These are phyloP conservation scores for Xerocomellus chrysenteron DNA, from an alignment of 768 basidiomycete species.

Conservation along the genomic window DNA sequence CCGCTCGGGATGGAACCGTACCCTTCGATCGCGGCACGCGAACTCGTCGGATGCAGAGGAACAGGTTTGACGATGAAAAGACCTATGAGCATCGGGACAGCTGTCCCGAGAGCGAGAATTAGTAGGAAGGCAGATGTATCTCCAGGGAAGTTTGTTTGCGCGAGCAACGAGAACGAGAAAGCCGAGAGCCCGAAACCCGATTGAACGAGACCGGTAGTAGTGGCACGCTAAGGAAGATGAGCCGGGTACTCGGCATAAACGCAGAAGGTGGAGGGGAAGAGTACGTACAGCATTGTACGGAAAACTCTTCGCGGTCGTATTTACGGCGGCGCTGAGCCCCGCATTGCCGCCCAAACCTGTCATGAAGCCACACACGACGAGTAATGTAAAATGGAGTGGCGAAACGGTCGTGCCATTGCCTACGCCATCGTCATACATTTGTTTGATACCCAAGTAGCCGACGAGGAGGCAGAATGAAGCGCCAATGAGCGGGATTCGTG, in stretches of 20 bases:
- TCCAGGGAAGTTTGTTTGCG: constrained; percentile 70
- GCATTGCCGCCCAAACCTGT: constrained; percentile 79
- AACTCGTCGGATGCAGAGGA: constrained; percentile 47
- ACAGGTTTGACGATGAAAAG: constrained; percentile 70
- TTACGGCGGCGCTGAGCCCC: constrained; percentile 68
- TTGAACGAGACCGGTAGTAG: constrained; percentile 72
- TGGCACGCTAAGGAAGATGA: constrained; percentile 54
- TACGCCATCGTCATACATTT: constrained; percentile 60
- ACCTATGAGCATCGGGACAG: constrained; percentile 78
- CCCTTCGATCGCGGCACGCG: constrained; percentile 2
- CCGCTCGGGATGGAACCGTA: constrained; percentile 20
- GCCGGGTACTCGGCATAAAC: not conserved
- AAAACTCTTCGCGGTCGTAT: constrained; percentile 82
- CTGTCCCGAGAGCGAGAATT: constrained; percentile 74
- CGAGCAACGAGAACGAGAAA: constrained; percentile 81
- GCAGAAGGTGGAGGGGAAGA: not conserved
- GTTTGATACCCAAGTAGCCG: constrained; percentile 75
- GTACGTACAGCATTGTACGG: constrained; percentile 62
- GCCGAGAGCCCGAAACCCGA: constrained; percentile 91
- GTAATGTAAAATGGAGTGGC: constrained; percentile 42
- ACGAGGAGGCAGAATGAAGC: constrained; percentile 59
- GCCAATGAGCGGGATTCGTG: constrained; percentile 59
- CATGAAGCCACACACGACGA: constrained; percentile 64
- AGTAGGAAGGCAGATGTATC: constrained; percentile 77
- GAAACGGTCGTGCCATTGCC: constrained; percentile 40